Percentiles rank a stretch among this genome's conserved stretches.
Conservation (phyloP, 2,329 filamentous ascomycete genomes). For the Sarocladium strictum region DNA sequence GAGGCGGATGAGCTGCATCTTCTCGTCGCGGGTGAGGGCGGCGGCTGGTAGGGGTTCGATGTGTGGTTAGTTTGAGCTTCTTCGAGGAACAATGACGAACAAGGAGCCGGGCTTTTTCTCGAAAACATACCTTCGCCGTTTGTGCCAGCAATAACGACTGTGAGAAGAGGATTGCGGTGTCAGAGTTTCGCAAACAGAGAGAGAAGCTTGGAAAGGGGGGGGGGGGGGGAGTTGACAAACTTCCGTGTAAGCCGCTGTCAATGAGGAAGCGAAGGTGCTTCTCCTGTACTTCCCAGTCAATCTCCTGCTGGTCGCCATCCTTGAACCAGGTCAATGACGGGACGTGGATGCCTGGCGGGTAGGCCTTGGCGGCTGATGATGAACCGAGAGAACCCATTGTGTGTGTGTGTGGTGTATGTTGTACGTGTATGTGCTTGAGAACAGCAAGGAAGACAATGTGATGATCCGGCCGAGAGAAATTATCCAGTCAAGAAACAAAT, state of each 20-base stretch:
- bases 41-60: no score
- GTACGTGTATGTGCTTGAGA: not conserved
- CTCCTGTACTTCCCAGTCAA: constrained; percentile 49
- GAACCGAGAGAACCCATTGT: constrained; percentile 14
- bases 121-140: no score
- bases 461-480: no score
- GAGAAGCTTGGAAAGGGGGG: constrained; percentile 9
- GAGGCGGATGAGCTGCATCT: constrained; percentile 52
- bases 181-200: no score
- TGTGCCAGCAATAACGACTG: constrained; percentile 62
- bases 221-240: constrained; percentile 18
- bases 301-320: constrained; percentile 39
- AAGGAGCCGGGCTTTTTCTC: no score
- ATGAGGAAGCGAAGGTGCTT: constrained; percentile 49
- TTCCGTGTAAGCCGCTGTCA: constrained; percentile 44
- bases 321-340: constrained; percentile 51
- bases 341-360: constrained; percentile 49
- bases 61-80: no score
- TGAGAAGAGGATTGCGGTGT: not conserved
- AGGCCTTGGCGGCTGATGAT: constrained; percentile 24
- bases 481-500: no score
- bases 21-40: constrained; percentile 59
- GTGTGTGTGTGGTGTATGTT: constrained; percentile 14
- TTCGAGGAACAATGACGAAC: no score
- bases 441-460: no score